Evolutionary conservation across 2,329 filamentous ascomycete species (phyloP), one percentile per base, ranked within the genome.

Genomic region (Sporothrix protearum): DNA sequence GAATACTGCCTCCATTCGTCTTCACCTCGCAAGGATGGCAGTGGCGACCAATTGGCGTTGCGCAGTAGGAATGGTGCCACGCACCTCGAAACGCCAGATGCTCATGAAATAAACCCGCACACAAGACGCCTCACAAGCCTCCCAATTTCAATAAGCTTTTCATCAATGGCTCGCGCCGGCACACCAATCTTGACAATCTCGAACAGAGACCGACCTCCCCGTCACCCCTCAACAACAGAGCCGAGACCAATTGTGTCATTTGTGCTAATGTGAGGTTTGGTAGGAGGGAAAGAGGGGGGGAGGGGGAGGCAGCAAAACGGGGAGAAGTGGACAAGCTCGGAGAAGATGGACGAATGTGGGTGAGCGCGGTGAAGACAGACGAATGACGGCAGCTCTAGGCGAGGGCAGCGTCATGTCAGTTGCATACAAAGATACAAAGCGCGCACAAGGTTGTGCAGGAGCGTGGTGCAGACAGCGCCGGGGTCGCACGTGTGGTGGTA

Each of bases 1-100:
- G 42, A 63, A 63, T 42, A 63, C 57, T 42, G 33, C 33, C 57
- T 63, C 57, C 10, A 42, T 42, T 63, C 57, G 57, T 42, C 57
- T 63, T 42, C 42, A 63, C 57, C 36, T 63, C 42, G 42, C 42
- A 42, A 63, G 9, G 19, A 63, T 42, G 36, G 16, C 33, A 63
- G 57, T 33, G 33, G 33, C 1, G 59, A 45, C 39, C 36, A 45
- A n/a, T n/a, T n/a, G n/a, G n/a, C n/a, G n/a, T n/a, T 28, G 59
- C 36, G 36, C 14, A 42, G 25, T 45, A 8, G 59, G 36, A 63
- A 28, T 63, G 59, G 59, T 53, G 49, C 4, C 1, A 59, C 39
- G 55, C 51, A 28, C 51, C 2, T 12, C 42, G 1, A 14, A 47
- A 47, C 42, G 42, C 42, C 51, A 28, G 30, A 55, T 28, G 22